Evolutionary conservation across 202 grass and related monocot genomes (phyloP), one percentile per base, ranked within the genome.

Genomic region (Hordeum pubiflorum): DNA sequence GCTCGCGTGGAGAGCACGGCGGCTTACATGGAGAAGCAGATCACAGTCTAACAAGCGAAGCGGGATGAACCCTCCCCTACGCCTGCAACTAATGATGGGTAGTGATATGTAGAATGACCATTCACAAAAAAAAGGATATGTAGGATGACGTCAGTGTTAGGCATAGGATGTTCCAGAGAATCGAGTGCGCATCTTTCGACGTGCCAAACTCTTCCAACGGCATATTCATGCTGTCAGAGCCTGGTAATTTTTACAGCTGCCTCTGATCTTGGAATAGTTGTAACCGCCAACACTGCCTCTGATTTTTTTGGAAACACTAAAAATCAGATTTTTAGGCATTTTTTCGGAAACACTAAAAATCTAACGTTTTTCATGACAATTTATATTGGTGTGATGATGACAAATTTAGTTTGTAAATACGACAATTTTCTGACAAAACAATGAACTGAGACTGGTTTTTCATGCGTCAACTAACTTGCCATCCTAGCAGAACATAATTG

Each of bases 21-120:
- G 1, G 61, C 89, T 26, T 84, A 86, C 56, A 88, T 89, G 14
- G 90, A 97, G 78, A 87, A 78, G 56, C 85, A 83, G 76, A 93
- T 17, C 15, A 52, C 17, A 52, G 48, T 46, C 43, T 48, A 48
- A 48, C 44, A 48, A 17, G 48, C 39, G 36, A 69, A 69, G 66
- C 39, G 63, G 32, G 33, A 67, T 67, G 63, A 37, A 37, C 32
- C 17, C 32, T 66, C 13, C 26, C 23, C 33, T 66, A 14, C 26
- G 26, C 26, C 63, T 68, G 64, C 64, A 68, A 38, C 36, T 68
- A 68, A 68, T 39, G 9, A 40, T 67, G 33, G 33, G 4, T 48
- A 14, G 44, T 48, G 44, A 48, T 17, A 48, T 48, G 14, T 48
- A 48, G 44, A 48, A 48, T 48, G 44, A 48, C 44, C 14, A 48